Base-by-base conservation (phyloP, 1,139 yeast genomes). In the Pichia sp. region DNA sequence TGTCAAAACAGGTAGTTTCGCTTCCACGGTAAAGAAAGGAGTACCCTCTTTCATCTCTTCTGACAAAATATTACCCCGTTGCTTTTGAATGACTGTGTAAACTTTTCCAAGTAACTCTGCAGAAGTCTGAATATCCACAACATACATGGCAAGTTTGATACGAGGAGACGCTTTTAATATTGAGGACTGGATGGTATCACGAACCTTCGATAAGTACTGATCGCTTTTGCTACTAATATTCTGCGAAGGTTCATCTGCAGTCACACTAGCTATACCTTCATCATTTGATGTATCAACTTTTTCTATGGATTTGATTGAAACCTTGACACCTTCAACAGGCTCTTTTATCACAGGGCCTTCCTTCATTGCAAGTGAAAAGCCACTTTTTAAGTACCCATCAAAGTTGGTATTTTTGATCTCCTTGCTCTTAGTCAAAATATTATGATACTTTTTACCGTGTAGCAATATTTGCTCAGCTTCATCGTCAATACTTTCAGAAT, bases 11-110 rank as follows among this genome's bases (percentile, higher is more conserved):
- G 99, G 99, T 37, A 95, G 74, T 52, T 83, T 73, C 0, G 99
- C 96, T 26, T 78, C 82, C 55, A 95, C 82, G 19, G 89, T 87
- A 74, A 91, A 95, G 63, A 93, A 90, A 25, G 98, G 96, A 0
- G 99, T 93, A 13, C 99, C 99, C 66, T 95, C 99, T 64, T 91
- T 90, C 91, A 93, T 84, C 66, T 93, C 99, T 67, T 95, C 99
- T 1, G 91, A 80, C 2, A 86, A 76, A 52, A 95, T 87, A 48
- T 79, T 72, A 40, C 99, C 99, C 42, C 89, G 85, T 61, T 97
- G 78, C 63, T 81, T 82, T 60, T 95, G 96, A 21, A 95, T 90
- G 22, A 93, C 98, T 0, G 90, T 96, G 66, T 95, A 95, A 0
- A 95, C 98, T 64, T 88, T 89, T 49, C 99, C 99, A 48, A 95